These are phyloP conservation scores for Arthrobotrys sinensis DNA, from an alignment of 2,329 filamentous ascomycete genomes.

Conservation along the genomic window DNA sequence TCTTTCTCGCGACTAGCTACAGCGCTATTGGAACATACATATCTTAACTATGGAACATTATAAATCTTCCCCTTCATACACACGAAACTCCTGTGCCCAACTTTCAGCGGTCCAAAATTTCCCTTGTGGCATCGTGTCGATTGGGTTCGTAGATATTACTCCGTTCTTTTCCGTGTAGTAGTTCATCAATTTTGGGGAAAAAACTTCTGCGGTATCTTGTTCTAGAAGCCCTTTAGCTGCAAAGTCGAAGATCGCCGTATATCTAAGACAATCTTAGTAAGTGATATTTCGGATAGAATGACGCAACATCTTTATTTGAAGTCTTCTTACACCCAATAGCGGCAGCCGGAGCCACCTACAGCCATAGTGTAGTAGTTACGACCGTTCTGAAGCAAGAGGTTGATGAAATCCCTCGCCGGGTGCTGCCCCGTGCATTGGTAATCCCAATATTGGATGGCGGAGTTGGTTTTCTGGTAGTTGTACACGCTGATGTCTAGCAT, in stretches of 20 bases:
- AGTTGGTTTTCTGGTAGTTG: background rate
- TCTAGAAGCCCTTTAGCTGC: background rate
- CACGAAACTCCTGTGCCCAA: background rate
- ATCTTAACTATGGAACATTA: too few species aligned
- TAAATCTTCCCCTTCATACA: background rate
- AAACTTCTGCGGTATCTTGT: background rate
- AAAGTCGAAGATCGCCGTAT: conserved; percentile 8
- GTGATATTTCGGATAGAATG: conserved; percentile 4
- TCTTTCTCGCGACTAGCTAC: too few species aligned
- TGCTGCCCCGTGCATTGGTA: background rate
- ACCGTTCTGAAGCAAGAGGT: background rate
- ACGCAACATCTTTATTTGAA: background rate
- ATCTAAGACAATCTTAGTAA: conserved; percentile 12
- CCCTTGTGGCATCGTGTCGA: conserved; percentile 17
- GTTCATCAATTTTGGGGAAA: conserved; percentile 3
- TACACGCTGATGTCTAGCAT: background rate
- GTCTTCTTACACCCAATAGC: conserved; percentile 16
- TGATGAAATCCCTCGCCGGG: background rate
- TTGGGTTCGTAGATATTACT: background rate
- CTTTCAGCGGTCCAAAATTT: conserved; percentile 17
- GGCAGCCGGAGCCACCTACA: conserved; percentile 11
- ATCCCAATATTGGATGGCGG: conserved; percentile 1
- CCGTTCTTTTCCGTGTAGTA: background rate
- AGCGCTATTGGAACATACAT: too few species aligned
- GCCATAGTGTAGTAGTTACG: conserved; percentile 25